Percentiles rank a stretch among this genome's conserved stretches.
These are phyloP conservation scores for Pistacia vera DNA, from an alignment of 345 rosid species.

Conservation along the genomic window DNA sequence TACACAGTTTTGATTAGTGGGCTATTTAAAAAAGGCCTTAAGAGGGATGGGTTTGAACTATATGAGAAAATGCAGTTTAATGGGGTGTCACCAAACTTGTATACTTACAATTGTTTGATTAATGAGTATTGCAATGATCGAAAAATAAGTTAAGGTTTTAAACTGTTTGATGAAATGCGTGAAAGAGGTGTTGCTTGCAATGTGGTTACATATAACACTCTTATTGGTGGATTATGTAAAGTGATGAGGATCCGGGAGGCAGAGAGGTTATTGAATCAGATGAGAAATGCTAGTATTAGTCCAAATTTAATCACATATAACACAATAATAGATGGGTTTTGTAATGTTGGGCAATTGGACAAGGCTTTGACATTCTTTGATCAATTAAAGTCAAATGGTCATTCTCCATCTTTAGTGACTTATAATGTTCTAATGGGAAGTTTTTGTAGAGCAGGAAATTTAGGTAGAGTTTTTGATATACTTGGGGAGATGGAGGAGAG, in stretches of 20 bases:
- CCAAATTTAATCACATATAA: slow-evolving; percentile 68
- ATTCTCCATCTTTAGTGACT: slow-evolving; percentile 61
- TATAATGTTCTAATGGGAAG: slow-evolving; percentile 61
- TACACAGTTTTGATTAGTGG: too few relatives aligned
- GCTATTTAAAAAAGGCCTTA: too few relatives aligned
- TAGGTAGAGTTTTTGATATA: slow-evolving; percentile 40
- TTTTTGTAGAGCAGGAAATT: slow-evolving; percentile 50
- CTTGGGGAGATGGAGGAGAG: slow-evolving; percentile 83
- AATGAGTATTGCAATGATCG: slow-evolving; percentile 44
- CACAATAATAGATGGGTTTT: slow-evolving; percentile 64
- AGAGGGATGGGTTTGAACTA: too few relatives aligned
- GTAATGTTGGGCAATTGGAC: slow-evolving; percentile 39
- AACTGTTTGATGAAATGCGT: too few relatives aligned
- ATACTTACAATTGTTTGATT: slow-evolving; percentile 67
- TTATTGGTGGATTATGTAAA: too few relatives aligned
- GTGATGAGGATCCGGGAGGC: too few relatives aligned
- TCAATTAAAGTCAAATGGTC: slow-evolving; percentile 56
- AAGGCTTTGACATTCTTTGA: slow-evolving; percentile 54
- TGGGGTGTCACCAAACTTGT: slow-evolving; percentile 24
- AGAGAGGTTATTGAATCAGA: too few relatives aligned
- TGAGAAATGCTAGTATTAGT: slow-evolving; percentile 16
- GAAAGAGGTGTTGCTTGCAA: too few relatives aligned
- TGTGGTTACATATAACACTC: too few relatives aligned
- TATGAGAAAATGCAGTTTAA: too few relatives aligned
- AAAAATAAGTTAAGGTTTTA: too few relatives aligned